phyloP scores from a whole-genome alignment of 1,139 yeast genomes.

The Saccharomyces hybrid region DNA sequence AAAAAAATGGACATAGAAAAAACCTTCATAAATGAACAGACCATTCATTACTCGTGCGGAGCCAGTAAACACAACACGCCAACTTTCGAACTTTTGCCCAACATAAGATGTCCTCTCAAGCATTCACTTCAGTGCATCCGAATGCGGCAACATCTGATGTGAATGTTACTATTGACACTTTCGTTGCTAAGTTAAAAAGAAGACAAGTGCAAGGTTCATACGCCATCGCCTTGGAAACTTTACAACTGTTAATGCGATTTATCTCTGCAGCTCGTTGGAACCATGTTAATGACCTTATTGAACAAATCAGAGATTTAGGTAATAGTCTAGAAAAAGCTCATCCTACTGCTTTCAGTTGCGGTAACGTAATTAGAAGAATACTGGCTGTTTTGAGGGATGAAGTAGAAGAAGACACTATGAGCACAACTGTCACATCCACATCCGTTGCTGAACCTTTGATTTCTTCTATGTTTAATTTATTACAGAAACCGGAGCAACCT shows the following conservation, averaged over 20 bases:
- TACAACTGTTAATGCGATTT: constrained; percentile 80
- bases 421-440: constrained; percentile 16
- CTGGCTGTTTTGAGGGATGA: constrained; percentile 85
- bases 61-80: neutral
- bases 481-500: constrained; percentile 43
- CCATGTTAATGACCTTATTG: constrained; percentile 62
- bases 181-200: constrained; percentile 33
- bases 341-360: constrained; percentile 77
- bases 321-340: constrained; percentile 51
- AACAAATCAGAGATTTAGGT: constrained; percentile 61
- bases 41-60: neutral
- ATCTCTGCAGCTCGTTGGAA: constrained; percentile 88
- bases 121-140: constrained; percentile 8
- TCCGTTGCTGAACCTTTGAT: constrained; percentile 49
- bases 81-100: neutral
- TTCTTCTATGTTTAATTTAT: constrained; percentile 80
- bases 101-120: neutral
- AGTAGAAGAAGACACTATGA: constrained; percentile 42
- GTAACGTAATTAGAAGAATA: constrained; percentile 86
- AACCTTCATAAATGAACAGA: neutral
- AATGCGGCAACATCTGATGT: constrained; percentile 15
- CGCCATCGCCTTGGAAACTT: constrained; percentile 75
- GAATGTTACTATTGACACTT: constrained; percentile 34
- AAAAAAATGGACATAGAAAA: neutral
- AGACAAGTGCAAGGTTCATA: constrained; percentile 41